Conservation (phyloP, 2,329 filamentous ascomycete genomes). For the Sphaerulina musiva region DNA sequence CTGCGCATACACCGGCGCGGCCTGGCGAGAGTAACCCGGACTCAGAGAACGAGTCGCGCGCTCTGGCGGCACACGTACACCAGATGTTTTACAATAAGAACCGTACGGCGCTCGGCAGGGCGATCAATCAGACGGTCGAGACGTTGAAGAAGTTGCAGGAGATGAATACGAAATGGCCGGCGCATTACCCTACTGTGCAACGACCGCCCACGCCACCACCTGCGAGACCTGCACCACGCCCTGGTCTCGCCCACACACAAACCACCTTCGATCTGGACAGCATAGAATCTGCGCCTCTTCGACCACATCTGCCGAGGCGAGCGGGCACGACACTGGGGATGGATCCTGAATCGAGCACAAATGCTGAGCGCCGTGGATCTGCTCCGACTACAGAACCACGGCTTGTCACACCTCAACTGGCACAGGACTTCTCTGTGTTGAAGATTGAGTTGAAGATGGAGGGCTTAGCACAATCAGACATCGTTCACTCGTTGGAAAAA, state of each 20-base stretch:
- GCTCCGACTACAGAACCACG: slow-evolving; percentile 60
- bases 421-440: slow-evolving; percentile 89
- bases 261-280: slow-evolving; percentile 50
- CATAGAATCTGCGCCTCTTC: slow-evolving; percentile 36
- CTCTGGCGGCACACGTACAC: slow-evolving; percentile 75
- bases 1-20: slow-evolving; percentile 48
- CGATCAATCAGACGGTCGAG: slow-evolving; percentile 81
- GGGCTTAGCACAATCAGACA: slow-evolving; percentile 73
- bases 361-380: slow-evolving; percentile 56
- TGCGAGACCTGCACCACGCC: slow-evolving; percentile 50
- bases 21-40: slow-evolving; percentile 44
- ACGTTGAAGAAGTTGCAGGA: slow-evolving; percentile 75
- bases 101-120: slow-evolving; percentile 74
- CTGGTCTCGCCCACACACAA: slow-evolving; percentile 57
- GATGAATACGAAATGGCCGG: slow-evolving; percentile 88
- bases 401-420: slow-evolving; percentile 83
- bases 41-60: slow-evolving; percentile 58
- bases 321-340: slow-evolving; percentile 64
- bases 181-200: slow-evolving; percentile 84
- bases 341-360: slow-evolving; percentile 52
- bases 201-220: slow-evolving; percentile 44
- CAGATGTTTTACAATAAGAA: slow-evolving; percentile 95
- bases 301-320: slow-evolving; percentile 54
- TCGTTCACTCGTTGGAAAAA: slow-evolving; percentile 93
- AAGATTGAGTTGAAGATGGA: slow-evolving; percentile 93